A percentile compares a stretch with the other conserved stretches of the same genome.
These are phyloP conservation scores for Galeopsis tetrahit DNA, from an alignment of 257 asterid genomes.

Conservation along the genomic window DNA sequence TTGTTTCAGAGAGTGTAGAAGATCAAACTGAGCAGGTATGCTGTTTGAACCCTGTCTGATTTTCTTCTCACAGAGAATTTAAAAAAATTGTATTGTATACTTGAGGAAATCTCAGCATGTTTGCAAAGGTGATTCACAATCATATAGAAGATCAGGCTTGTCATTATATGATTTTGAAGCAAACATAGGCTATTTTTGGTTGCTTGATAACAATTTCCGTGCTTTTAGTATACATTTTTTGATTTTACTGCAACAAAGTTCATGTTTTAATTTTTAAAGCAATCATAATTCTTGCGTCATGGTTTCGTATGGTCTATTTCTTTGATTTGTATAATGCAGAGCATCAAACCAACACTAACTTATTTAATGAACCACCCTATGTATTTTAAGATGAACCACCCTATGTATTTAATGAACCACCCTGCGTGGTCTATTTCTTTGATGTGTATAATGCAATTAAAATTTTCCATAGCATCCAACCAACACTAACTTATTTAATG, in stretches of 20 bases:
- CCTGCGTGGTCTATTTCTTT: neutral
- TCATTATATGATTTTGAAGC: neutral
- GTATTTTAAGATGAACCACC: neutral
- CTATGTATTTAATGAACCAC: neutral
- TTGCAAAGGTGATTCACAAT: neutral
- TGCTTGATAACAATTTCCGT: conserved; percentile 10
- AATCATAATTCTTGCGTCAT: neutral
- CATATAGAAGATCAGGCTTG: conserved; percentile 9
- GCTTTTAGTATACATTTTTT: neutral
- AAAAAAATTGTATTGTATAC: neutral
- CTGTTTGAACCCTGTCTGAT: neutral
- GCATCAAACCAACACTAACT: neutral
- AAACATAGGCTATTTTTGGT: conserved; percentile 3
- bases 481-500: neutral
- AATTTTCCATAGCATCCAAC: neutral
- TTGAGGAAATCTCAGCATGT: neutral
- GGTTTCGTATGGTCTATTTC: neutral
- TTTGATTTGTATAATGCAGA: neutral
- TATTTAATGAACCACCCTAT: neutral
- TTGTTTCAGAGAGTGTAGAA: conserved; percentile 86
- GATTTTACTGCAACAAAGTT: neutral
- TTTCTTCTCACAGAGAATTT: neutral
- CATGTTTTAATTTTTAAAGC: neutral
- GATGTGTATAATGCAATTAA: neutral
- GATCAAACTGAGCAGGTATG: conserved; percentile 98